These are phyloP conservation scores for Penicillium lividum DNA, from an alignment of 495 filamentous ascomycete genomes.

Conservation along the genomic window DNA sequence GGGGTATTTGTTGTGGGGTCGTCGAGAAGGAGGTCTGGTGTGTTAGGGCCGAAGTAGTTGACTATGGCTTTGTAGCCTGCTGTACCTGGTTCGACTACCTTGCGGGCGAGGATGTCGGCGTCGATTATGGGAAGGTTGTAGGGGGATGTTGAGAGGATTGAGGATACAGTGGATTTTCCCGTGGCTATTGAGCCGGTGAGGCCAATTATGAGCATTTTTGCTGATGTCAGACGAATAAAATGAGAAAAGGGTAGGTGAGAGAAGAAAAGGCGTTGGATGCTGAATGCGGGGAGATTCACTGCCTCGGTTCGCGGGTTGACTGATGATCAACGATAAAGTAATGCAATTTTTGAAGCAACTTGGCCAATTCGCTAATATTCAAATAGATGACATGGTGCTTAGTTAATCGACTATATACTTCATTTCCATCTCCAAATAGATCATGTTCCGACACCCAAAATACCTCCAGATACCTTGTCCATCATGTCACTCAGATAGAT, in stretches of 20 bases:
- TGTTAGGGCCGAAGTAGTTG: slow-evolving; percentile 71
- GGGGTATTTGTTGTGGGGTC: slow-evolving; percentile 30
- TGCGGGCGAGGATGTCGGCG: slow-evolving; percentile 85
- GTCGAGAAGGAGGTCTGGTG: slow-evolving; percentile 76
- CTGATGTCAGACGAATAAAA: background rate
- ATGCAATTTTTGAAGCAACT: background rate
- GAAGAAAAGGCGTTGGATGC: background rate
- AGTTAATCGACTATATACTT: background rate
- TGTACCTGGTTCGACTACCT: slow-evolving; percentile 90
- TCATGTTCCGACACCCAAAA: background rate
- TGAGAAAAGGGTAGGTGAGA: slow-evolving; percentile 2
- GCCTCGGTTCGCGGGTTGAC: background rate
- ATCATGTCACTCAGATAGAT: background rate
- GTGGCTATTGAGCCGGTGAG: slow-evolving; percentile 97
- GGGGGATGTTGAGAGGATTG: slow-evolving; percentile 73
- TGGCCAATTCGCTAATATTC: background rate
- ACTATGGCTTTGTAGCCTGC: slow-evolving; percentile 78
- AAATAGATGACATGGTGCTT: background rate
- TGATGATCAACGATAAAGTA: background rate
- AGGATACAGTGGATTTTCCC: slow-evolving; percentile 94
- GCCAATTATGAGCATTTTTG: slow-evolving; percentile 86
- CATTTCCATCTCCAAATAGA: background rate
- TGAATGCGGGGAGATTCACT: slow-evolving; percentile 21
- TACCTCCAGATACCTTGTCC: background rate
- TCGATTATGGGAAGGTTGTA: slow-evolving; percentile 92